Evolutionary conservation across 1,284 basidiomycete species (phyloP), one percentile per base, ranked within the genome.

Genomic region (Ganoderma multipileum): DNA sequence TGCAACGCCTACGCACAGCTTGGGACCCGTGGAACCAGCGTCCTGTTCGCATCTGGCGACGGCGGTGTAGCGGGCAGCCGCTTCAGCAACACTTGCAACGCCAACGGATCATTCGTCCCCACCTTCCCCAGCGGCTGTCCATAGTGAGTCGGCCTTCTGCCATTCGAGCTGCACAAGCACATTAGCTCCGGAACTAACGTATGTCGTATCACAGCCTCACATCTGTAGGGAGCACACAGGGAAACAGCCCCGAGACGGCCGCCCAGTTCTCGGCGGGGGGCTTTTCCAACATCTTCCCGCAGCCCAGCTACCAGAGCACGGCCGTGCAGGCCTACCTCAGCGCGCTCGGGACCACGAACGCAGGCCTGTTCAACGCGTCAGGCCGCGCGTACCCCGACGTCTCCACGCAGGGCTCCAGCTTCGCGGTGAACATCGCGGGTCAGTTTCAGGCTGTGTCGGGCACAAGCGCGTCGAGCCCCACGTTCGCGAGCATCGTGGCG

Each of bases 21-120:
- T 52, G 89, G 89, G 16, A 79, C 85, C 3, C 82, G 84, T 30
- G 91, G 91, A 26, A 84, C 84, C 14, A 87, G 86, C 18, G 79
- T 89, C 18, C 80, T 93, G 73, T 91, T 89, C 80, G 86, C 88
- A 30, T 88, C 87, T 63, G 91, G 91, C 64, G 91, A 89, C 73
- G 77, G 73, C 64, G 91, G 90, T 63, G 91, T 93, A 30, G 90
- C 89, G 33, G 85, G 81, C 23, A 87, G 86, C 26, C 78, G 85
- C n/a, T 85, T 85, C n/a, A 85, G 79, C 7, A n/a, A 26, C n/a
- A 84, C 83, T 59, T 82, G 69, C 44, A 76, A 75, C 23, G 74
- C 81, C 20, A 47, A 52, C 23, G 63, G 38, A 28, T 54, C 44
- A 26, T 93, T 93, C 85, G 85, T 90, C 66, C 90, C 91, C n/a